Percentiles rank a stretch among this genome's conserved stretches.
Conservation (phyloP, 208 protist species). For the Sergeia podlipaevii region DNA sequence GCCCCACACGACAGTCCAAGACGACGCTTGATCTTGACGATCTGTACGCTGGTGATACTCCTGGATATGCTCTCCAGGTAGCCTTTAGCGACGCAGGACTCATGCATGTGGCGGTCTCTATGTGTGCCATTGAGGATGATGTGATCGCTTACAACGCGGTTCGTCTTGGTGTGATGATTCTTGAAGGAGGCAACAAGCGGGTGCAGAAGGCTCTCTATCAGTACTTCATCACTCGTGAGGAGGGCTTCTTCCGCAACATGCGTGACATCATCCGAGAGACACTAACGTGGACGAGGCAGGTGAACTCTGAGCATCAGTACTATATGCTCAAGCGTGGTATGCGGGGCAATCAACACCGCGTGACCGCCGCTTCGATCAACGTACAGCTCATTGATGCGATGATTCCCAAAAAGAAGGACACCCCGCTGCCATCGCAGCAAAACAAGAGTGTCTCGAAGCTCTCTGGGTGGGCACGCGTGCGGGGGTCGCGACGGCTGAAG, state of each 20-base stretch:
- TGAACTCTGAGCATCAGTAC: conserved; percentile 64
- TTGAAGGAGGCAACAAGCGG: conserved; percentile 71
- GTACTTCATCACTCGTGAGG: conserved; percentile 65
- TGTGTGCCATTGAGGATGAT: conserved; percentile 50
- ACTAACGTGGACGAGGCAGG: conserved; percentile 35
- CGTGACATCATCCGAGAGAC: conserved; percentile 42
- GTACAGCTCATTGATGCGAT: conserved; percentile 46
- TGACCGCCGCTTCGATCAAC: conserved; percentile 17
- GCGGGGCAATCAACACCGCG: conserved; percentile 10
- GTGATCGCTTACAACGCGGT: conserved; percentile 61
- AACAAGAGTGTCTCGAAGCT: conserved; percentile 9
- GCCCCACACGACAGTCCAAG: not conserved
- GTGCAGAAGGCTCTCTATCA: conserved; percentile 55
- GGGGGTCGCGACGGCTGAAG: conserved; percentile 33
- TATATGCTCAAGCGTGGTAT: conserved; percentile 54
- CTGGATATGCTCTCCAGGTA: conserved; percentile 42
- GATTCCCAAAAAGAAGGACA: conserved; percentile 4
- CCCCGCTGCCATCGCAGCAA: conserved; percentile 5
- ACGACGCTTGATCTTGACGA: conserved; percentile 1
- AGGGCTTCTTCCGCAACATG: conserved; percentile 74
- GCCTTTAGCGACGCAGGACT: conserved; percentile 61
- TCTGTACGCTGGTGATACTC: conserved; percentile 4
- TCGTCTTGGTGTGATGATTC: conserved; percentile 50
- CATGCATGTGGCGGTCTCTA: conserved; percentile 39
- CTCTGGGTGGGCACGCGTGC: conserved; percentile 52